These are phyloP conservation scores for Colletotrichum sp. DNA, from an alignment of 2,329 filamentous ascomycete genomes.

Conservation along the genomic window DNA sequence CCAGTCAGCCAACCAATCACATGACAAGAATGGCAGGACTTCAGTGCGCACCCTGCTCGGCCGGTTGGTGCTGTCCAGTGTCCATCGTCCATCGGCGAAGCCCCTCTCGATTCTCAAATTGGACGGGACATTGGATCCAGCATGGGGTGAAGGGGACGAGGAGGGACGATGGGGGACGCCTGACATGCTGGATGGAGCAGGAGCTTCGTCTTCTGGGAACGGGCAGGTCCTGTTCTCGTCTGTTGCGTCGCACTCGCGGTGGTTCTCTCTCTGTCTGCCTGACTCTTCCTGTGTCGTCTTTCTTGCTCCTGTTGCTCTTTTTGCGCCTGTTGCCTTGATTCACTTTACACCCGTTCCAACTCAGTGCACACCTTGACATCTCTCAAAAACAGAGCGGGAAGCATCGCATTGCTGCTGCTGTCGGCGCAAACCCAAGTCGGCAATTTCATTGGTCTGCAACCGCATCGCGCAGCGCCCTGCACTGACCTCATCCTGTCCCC, in stretches of 20 bases:
- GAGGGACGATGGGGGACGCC: background rate
- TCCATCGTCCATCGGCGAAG: background rate
- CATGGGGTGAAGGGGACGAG: background rate
- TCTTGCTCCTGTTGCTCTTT: background rate
- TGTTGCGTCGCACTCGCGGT: background rate
- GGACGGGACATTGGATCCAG: conserved; percentile 18
- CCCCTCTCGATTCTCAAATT: conserved; percentile 11
- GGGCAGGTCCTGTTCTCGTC: background rate
- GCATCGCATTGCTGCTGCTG: background rate
- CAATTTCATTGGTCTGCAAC: background rate
- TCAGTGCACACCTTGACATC: background rate
- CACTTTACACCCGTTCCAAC: no score
- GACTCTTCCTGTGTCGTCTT: background rate
- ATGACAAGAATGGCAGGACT: background rate
- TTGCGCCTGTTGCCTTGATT: background rate
- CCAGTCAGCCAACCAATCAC: background rate
- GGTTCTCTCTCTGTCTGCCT: background rate
- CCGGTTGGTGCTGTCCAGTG: background rate
- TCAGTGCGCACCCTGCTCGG: background rate
- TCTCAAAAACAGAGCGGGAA: background rate
- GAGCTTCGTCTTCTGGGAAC: background rate
- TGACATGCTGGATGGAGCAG: background rate
- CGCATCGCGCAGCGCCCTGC: background rate
- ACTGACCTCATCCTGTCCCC: conserved; percentile 13
- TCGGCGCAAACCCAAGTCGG: background rate